A percentile compares a stretch with the other conserved stretches of the same genome.
Evolutionary conservation across 768 basidiomycete genomes (phyloP).

Genomic region (Pulveroboletus sp.): DNA sequence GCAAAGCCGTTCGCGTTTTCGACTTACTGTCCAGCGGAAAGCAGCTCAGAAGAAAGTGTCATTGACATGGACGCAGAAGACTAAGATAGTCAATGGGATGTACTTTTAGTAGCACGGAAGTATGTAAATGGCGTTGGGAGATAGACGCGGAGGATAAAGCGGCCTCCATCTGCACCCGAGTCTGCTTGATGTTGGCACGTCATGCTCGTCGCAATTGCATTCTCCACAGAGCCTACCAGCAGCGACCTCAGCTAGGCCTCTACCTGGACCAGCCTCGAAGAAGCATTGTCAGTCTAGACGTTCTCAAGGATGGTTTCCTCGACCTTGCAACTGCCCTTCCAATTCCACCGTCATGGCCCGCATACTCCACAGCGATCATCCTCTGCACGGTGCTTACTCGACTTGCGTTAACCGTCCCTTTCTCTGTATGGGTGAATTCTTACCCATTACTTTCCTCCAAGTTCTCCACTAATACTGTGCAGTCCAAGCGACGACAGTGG

Average conservation of each 20-base stretch:
- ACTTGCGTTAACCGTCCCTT: slow-evolving; percentile 56
- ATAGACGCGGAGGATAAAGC: neutral
- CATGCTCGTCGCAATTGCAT: slow-evolving; percentile 11
- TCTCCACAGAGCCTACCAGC: slow-evolving; percentile 3
- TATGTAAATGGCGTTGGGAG: no score
- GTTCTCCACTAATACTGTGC: slow-evolving; percentile 12
- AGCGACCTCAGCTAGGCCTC: slow-evolving; percentile 1
- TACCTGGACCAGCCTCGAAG: slow-evolving; percentile 11
- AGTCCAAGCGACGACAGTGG: slow-evolving; percentile 61
- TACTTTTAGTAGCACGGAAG: neutral
- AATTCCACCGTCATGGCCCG: slow-evolving; percentile 58
- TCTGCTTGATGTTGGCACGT: slow-evolving; percentile 24
- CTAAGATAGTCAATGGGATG: slow-evolving; percentile 6
- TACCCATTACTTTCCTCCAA: neutral
- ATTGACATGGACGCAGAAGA: slow-evolving; percentile 39
- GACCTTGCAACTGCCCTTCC: slow-evolving; percentile 76
- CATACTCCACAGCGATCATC: slow-evolving; percentile 74
- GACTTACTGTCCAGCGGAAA: slow-evolving; percentile 81
- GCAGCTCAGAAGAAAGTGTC: slow-evolving; percentile 77
- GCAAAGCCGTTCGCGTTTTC: slow-evolving; percentile 81
- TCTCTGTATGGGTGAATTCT: slow-evolving; percentile 65
- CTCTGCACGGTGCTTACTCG: slow-evolving; percentile 59
- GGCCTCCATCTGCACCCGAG: neutral
- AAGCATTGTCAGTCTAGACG: slow-evolving; percentile 22
- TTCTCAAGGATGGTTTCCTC: slow-evolving; percentile 60